phyloP scores from a whole-genome alignment of 176 grass and related monocot species.

The Aechmea fasciata region DNA sequence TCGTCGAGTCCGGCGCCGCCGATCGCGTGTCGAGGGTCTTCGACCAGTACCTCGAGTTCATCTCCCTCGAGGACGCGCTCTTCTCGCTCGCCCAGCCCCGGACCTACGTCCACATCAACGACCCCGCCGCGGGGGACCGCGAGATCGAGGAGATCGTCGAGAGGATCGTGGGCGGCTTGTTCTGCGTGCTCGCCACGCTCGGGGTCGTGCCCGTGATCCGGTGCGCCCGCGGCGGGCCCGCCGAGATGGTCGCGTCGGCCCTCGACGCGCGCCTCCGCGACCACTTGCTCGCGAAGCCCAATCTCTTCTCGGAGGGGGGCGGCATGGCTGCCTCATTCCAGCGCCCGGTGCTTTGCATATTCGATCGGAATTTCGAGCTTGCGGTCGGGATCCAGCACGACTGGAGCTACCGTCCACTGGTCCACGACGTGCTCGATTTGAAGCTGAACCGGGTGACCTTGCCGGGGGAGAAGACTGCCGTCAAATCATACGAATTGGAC shows the following conservation, averaged over 20 bases:
- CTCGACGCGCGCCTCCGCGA: conserved; percentile 64
- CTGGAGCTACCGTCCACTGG: conserved; percentile 82
- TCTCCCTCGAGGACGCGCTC: conserved; percentile 73
- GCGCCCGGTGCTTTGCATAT: conserved; percentile 73
- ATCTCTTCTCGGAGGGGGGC: conserved; percentile 62
- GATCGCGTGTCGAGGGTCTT: conserved; percentile 51
- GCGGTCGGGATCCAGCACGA: conserved; percentile 77
- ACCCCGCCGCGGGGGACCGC: conserved; percentile 53
- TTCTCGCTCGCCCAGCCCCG: conserved; percentile 76
- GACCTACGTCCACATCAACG: conserved; percentile 76
- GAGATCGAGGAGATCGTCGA: conserved; percentile 69
- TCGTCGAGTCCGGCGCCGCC: conserved; percentile 37
- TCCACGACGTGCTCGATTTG: conserved; percentile 70
- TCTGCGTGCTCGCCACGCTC: conserved; percentile 60
- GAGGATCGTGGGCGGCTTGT: conserved; percentile 56
- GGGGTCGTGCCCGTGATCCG: conserved; percentile 77
- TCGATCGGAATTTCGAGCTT: conserved; percentile 78
- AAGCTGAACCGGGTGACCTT: conserved; percentile 57
- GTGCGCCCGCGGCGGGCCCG: conserved; percentile 62
- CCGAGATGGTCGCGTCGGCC: conserved; percentile 66
- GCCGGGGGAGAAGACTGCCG: conserved; percentile 34
- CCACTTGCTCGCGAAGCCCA: conserved; percentile 71
- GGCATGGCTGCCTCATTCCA: conserved; percentile 47
- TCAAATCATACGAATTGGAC: conserved; percentile 73
- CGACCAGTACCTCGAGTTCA: conserved; percentile 91